Evolutionary conservation across 441 rosid species (phyloP).

Genomic region (Eruca vesicaria): DNA sequence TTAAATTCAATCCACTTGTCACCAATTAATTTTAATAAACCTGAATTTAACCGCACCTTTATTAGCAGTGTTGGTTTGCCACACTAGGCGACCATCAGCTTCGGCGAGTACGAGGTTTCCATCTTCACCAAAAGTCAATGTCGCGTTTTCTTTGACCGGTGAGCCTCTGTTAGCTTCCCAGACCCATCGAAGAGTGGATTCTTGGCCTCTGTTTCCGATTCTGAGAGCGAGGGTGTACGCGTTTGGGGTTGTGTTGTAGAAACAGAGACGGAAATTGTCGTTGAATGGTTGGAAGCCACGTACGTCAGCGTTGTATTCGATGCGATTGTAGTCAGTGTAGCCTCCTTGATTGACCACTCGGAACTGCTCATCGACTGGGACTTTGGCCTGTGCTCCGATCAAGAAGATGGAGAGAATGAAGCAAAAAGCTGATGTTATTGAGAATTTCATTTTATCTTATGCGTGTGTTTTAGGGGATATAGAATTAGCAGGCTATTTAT

Average conservation of each 20-base stretch:
- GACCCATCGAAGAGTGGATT: conserved; percentile 50
- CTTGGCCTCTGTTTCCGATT: conserved; percentile 47
- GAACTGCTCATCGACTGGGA: conserved; percentile 49
- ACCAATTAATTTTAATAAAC: no score
- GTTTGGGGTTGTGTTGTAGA: conserved; percentile 77
- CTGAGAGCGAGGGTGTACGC: conserved; percentile 64
- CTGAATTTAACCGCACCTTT: no score
- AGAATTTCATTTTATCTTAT: conserved; percentile 19
- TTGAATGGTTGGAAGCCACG: conserved; percentile 33
- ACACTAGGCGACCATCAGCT: conserved; percentile 53
- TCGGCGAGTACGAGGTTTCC: conserved; percentile 69
- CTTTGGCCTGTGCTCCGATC: conserved; percentile 34
- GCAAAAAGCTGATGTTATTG: conserved; percentile 14
- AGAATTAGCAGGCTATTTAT: not conserved
- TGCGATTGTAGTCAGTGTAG: conserved; percentile 37
- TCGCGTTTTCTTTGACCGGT: conserved; percentile 57
- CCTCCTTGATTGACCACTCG: conserved; percentile 50
- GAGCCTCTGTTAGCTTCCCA: conserved; percentile 70
- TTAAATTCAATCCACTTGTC: no score
- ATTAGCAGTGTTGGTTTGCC: conserved; percentile 72
- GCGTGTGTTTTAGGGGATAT: not conserved
- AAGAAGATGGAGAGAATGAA: conserved; percentile 32
- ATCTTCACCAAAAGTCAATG: conserved; percentile 45
- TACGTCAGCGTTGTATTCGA: conserved; percentile 48
- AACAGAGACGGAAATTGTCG: conserved; percentile 62